Evolutionary conservation across 352 stramenopile genomes (phyloP).

Genomic region (Thalassiosira gravida): DNA sequence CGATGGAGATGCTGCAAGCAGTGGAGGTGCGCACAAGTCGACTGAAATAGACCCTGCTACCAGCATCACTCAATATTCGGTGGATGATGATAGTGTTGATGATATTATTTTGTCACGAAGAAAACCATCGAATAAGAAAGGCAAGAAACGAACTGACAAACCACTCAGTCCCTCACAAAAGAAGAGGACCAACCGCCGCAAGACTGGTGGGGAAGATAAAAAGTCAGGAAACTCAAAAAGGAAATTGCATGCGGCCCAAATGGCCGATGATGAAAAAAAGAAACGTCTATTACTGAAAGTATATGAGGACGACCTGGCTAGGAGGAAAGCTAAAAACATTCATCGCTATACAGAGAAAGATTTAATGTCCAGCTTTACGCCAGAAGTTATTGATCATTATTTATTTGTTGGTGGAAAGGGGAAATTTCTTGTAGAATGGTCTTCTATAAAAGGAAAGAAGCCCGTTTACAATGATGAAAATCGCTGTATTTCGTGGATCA

Average conservation of each 20-base stretch:
- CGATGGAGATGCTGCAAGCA: no score
- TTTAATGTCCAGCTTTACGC: conserved; percentile 35
- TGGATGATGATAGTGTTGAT: conserved; percentile 1
- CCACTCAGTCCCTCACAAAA: conserved; percentile 4
- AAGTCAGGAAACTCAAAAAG: conserved; percentile 8
- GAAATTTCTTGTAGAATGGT: conserved; percentile 48
- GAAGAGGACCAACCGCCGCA: not conserved
- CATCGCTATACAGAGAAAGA: conserved; percentile 35
- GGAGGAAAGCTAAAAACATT: not conserved
- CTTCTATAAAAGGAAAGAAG: not conserved
- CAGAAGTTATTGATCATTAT: conserved; percentile 47
- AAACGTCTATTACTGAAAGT: conserved; percentile 27
- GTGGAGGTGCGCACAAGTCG: no score
- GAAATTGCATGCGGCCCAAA: conserved; percentile 18
- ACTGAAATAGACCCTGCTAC: no score
- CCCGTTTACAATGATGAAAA: not conserved
- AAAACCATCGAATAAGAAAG: not conserved
- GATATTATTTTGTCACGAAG: conserved; percentile 6
- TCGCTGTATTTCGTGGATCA: conserved; percentile 38
- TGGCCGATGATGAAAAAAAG: conserved; percentile 18
- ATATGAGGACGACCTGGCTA: conserved; percentile 22
- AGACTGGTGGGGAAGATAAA: conserved; percentile 6
- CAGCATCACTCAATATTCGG: no score
- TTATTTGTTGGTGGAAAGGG: conserved; percentile 14
- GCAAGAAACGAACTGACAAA: not conserved